phyloP scores from a whole-genome alignment of 768 basidiomycete species.

The Russula vinacea region DNA sequence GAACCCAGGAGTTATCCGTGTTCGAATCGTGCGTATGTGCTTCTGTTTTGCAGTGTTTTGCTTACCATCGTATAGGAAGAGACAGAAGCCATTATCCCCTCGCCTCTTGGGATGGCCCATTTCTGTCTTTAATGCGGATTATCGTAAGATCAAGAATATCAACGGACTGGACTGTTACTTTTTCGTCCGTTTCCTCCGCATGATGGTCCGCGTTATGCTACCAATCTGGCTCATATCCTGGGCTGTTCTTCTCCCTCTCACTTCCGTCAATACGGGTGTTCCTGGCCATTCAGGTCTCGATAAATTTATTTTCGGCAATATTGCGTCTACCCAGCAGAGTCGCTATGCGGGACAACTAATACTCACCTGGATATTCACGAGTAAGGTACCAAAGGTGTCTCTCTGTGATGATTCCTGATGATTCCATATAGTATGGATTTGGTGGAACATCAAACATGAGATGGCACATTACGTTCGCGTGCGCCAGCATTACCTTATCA shows the following conservation, averaged over 20 bases:
- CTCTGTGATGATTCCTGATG: not conserved
- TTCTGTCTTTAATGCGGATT: conserved; percentile 61
- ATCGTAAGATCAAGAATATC: conserved; percentile 54
- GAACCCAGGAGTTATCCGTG: conserved; percentile 76
- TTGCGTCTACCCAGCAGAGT: conserved; percentile 46
- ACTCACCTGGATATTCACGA: conserved; percentile 74
- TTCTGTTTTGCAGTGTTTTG: not conserved
- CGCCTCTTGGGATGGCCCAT: conserved; percentile 63
- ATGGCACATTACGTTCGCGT: conserved; percentile 76
- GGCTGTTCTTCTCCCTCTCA: conserved; percentile 77
- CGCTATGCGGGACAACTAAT: conserved; percentile 78
- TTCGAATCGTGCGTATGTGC: conserved; percentile 43
- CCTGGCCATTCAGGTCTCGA: conserved; percentile 56
- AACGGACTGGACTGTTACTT: conserved; percentile 93
- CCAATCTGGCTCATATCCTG: conserved; percentile 94
- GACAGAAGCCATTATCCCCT: conserved; percentile 50
- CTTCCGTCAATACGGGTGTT: conserved; percentile 52
- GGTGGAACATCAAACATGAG: conserved; percentile 77
- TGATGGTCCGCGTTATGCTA: conserved; percentile 77
- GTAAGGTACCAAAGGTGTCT: conserved; percentile 46
- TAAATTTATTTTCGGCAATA: conserved; percentile 79
- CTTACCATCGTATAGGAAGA: conserved; percentile 45
- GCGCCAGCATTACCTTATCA: conserved; percentile 81
- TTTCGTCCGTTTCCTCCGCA: conserved; percentile 83
- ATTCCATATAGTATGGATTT: conserved; percentile 74